Conservation (phyloP, 192 early-diverging fungal species). For the Coemansia sp. region DNA sequence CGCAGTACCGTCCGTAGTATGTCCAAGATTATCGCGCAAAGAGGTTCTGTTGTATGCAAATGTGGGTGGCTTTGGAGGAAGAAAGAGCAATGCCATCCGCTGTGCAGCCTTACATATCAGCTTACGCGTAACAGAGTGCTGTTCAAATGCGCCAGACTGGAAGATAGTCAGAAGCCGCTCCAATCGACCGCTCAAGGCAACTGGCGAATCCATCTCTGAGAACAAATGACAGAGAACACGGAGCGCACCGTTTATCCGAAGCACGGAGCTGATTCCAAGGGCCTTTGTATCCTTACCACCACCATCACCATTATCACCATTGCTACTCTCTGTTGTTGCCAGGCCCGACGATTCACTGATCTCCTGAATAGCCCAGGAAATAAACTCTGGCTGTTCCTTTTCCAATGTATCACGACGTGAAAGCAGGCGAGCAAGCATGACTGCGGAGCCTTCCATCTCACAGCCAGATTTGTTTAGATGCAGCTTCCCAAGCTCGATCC, state of each 20-base stretch:
- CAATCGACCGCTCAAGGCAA: slow-evolving; percentile 14
- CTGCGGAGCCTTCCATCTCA: slow-evolving; percentile 81
- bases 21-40: slow-evolving; percentile 21
- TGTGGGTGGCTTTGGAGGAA: slow-evolving; percentile 73
- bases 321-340: not conserved
- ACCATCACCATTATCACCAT: not conserved
- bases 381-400: slow-evolving; percentile 62
- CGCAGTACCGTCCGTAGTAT: not conserved
- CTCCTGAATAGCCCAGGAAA: slow-evolving; percentile 66
- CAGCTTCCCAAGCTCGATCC: slow-evolving; percentile 66
- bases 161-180: slow-evolving; percentile 37
- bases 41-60: slow-evolving; percentile 58
- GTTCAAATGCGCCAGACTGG: slow-evolving; percentile 55
- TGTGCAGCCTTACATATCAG: slow-evolving; percentile 80
- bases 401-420: slow-evolving; percentile 74
- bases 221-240: slow-evolving; percentile 50
- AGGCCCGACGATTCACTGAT: slow-evolving; percentile 22
- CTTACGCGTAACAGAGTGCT: slow-evolving; percentile 78
- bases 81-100: slow-evolving; percentile 75
- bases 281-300: not conserved
- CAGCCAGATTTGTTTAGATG: slow-evolving; percentile 76
- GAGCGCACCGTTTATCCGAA: slow-evolving; percentile 43
- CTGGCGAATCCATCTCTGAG: slow-evolving; percentile 35
- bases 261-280: slow-evolving; percentile 25
- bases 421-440: slow-evolving; percentile 80